Conservation (phyloP, 805 yeast species). For the Kazachstania viticola region DNA sequence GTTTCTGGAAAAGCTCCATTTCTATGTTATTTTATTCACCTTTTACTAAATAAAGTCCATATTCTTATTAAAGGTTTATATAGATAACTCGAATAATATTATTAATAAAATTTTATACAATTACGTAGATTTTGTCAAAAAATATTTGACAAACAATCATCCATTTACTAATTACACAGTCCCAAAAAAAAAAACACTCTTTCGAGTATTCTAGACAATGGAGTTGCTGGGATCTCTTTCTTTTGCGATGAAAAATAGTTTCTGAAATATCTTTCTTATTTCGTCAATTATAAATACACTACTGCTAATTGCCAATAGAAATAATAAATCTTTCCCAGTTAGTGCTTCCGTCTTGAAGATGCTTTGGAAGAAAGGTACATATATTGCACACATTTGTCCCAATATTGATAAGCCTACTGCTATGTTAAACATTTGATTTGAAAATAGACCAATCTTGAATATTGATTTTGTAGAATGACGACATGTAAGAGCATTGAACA, state of each 20-base stretch:
- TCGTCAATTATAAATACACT: slow-evolving; percentile 84
- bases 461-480: slow-evolving; percentile 79
- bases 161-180: too few species aligned
- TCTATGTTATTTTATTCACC: too few species aligned
- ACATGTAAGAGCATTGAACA: slow-evolving; percentile 93
- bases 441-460: slow-evolving; percentile 68
- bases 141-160: too few species aligned
- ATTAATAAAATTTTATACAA: too few species aligned
- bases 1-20: too few species aligned
- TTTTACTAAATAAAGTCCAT: too few species aligned
- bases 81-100: too few species aligned
- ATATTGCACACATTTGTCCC: slow-evolving; percentile 90
- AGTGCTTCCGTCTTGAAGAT: slow-evolving; percentile 94
- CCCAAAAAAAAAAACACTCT: too few species aligned
- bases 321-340: slow-evolving; percentile 47
- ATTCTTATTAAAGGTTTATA: too few species aligned
- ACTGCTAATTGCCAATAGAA: slow-evolving; percentile 51
- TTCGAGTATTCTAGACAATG: neutral
- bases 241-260: slow-evolving; percentile 5
- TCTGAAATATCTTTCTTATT: slow-evolving; percentile 42
- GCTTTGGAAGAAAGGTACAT: slow-evolving; percentile 83
- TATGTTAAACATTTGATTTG: slow-evolving; percentile 81
- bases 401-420: slow-evolving; percentile 81
- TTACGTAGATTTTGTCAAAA: too few species aligned
- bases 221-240: too few species aligned